These are phyloP conservation scores for Fraxinus xanthoxyloides DNA, from an alignment of 305 asterid species.

Conservation along the genomic window DNA sequence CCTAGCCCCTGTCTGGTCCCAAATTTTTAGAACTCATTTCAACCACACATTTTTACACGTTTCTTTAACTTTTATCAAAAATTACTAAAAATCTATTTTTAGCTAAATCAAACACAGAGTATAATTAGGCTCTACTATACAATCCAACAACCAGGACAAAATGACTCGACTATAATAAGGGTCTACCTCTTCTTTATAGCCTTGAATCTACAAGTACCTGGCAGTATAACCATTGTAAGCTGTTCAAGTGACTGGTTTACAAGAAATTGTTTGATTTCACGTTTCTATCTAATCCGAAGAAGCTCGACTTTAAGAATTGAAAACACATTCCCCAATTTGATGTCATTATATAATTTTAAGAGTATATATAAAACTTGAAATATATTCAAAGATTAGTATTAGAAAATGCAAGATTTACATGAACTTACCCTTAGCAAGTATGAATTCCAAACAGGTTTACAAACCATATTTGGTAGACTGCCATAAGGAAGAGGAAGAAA, in stretches of 20 bases:
- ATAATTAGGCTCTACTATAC: not conserved
- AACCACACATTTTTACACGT: not conserved
- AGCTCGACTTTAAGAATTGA: not conserved
- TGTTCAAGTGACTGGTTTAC: not conserved
- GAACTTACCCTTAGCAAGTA: constrained; percentile 64
- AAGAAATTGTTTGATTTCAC: not conserved
- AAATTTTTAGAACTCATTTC: not conserved
- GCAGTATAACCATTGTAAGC: not conserved
- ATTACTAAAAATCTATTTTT: not conserved
- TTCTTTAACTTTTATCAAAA: too few species aligned
- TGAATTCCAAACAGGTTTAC: constrained; percentile 87
- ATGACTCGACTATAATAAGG: not conserved
- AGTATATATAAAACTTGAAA: not conserved
- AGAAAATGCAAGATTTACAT: not conserved
- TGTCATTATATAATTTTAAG: not conserved
- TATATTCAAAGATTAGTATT: not conserved
- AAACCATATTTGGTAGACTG: constrained; percentile 60
- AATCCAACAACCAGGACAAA: not conserved
- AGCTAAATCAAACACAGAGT: not conserved
- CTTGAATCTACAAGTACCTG: not conserved
- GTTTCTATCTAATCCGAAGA: not conserved
- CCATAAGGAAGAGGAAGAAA: constrained; percentile 86
- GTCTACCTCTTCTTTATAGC: not conserved
- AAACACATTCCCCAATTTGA: not conserved
- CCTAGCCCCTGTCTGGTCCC: not conserved